Percentiles rank a stretch among this genome's conserved stretches.
Conservation (phyloP, 768 basidiomycete species). For the Amanita pallidorosea region DNA sequence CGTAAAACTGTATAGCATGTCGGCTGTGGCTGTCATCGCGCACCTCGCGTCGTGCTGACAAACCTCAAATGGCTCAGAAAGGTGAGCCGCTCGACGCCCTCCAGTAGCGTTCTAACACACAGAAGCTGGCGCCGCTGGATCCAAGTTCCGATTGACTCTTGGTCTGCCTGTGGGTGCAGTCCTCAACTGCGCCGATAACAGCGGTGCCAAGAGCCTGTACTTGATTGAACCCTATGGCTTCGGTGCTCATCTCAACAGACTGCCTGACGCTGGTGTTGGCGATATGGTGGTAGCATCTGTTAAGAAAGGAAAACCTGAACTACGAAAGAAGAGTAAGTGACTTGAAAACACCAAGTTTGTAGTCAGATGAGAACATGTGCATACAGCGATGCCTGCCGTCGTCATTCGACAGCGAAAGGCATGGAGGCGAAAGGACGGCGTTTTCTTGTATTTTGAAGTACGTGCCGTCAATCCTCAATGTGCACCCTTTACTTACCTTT, state of each 20-base stretch:
- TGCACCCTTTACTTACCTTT: neutral
- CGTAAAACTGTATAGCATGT: conserved; percentile 19
- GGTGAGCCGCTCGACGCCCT: conserved; percentile 1
- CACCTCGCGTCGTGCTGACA: conserved; percentile 2
- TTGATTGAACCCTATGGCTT: conserved; percentile 93
- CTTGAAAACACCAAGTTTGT: neutral
- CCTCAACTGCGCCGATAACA: conserved; percentile 98
- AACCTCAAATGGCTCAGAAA: conserved; percentile 3
- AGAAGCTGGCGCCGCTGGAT: conserved; percentile 70
- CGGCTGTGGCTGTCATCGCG: conserved; percentile 13
- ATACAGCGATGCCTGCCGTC: conserved; percentile 88
- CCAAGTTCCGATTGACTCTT: conserved; percentile 92
- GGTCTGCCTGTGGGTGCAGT: conserved; percentile 93
- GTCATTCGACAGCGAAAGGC: conserved; percentile 97
- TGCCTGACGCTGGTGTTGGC: conserved; percentile 91
- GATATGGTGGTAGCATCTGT: conserved; percentile 96
- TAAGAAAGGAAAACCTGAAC: conserved; percentile 99
- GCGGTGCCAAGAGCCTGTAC: conserved; percentile 92
- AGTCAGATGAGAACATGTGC: conserved; percentile 10
- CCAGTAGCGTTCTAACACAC: neutral
- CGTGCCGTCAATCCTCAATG: conserved; percentile 10
- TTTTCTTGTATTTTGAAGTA: conserved; percentile 97
- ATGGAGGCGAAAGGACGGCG: conserved; percentile 96
- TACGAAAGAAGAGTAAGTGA: conserved; percentile 95
- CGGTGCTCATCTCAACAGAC: conserved; percentile 93